Evolutionary conservation across 345 rosid genomes (phyloP), one percentile per base, ranked within the genome.

Genomic region (Raphanus sativus): DNA sequence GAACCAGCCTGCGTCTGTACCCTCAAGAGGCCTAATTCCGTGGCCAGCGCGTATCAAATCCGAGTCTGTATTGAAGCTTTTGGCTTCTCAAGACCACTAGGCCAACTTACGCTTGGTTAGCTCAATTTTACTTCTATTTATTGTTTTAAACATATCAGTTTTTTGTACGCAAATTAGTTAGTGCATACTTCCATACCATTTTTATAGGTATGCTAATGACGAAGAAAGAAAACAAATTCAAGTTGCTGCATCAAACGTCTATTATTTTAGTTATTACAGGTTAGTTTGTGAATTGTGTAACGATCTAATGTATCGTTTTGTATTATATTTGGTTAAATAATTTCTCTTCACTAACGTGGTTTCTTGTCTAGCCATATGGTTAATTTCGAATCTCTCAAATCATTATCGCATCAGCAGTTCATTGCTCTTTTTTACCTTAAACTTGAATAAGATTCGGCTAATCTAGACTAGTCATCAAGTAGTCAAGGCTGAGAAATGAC

Each of bases 401-500:
- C 26, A 21, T 17, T 17, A 55, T 17, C 28, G 4, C 60, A 55
- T 17, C 28, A 55, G 11, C 7, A 7, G 25, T 25, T 54, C 21
- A 8, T 16, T 55, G 7, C 8, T 55, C 17, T 55, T 70, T 70
- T 56, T 34, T 54, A 71, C 77, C 56, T 71, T 59, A 58, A 6
- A 56, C 1, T 40, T 40, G 25, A 56, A 8, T 42, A 3, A 77
- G 81, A 71, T 71, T 71, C 67, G n/a, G 24, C 32, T 60, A 78
- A 71, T 60, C 77, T 59, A 59, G 81, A 66, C 81, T 60, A 25
- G 68, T 72, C 73, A 71, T 71, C 2, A 32, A 45, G 63, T 59
- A 72, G 77, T 78, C 81, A 71, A 78, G 66, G 25, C 54, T 59
- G 36, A 59, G 52, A 66, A 64, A 65, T 65, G 15, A 58, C 50